These are phyloP conservation scores for Apophysomyces ossiformis DNA, from an alignment of 371 early-diverging fungal genomes.

Conservation along the genomic window DNA sequence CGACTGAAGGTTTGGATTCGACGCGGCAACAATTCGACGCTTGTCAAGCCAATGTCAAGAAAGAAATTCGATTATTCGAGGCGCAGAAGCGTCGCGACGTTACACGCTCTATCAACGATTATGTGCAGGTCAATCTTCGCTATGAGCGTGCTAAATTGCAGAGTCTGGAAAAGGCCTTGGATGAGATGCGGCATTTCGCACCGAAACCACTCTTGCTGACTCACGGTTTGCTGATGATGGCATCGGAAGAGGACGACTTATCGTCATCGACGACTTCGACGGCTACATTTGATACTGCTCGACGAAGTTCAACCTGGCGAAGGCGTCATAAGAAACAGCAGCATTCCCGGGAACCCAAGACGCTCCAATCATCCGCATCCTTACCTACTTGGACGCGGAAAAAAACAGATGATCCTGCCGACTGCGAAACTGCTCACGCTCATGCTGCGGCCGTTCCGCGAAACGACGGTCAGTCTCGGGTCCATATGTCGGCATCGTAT, in stretches of 20 bases:
- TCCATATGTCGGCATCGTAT: conserved; percentile 44
- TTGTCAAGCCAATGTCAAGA: conserved; percentile 53
- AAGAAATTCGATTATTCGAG: conserved; percentile 58
- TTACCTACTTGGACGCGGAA: conserved; percentile 43
- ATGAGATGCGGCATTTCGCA: conserved; percentile 41
- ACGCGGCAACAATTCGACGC: conserved; percentile 45
- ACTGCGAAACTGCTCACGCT: conserved; percentile 18
- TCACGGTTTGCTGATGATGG: conserved; percentile 10
- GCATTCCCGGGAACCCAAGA: conserved; percentile 22
- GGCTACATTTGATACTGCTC: conserved; percentile 6
- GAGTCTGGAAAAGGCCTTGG: conserved; percentile 54
- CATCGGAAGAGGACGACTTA: conserved; percentile 18
- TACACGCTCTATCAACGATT: conserved; percentile 50
- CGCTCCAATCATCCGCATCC: conserved; percentile 49
- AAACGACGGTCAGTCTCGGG: conserved; percentile 20
- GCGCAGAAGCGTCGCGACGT: conserved; percentile 55
- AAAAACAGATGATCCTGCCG: conserved; percentile 16
- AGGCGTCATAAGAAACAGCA: conserved; percentile 27
- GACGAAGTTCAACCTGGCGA: conserved; percentile 8
- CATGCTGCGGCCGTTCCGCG: conserved; percentile 26
- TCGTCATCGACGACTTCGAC: conserved; percentile 17
- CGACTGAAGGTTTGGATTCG: conserved; percentile 40
- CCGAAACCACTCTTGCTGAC: conserved; percentile 19
- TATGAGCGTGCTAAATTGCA: conserved; percentile 55
- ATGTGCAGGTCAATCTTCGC: conserved; percentile 47